These are phyloP conservation scores for Alternaria sp. DNA, from an alignment of 2,329 filamentous ascomycete species.

Conservation along the genomic window DNA sequence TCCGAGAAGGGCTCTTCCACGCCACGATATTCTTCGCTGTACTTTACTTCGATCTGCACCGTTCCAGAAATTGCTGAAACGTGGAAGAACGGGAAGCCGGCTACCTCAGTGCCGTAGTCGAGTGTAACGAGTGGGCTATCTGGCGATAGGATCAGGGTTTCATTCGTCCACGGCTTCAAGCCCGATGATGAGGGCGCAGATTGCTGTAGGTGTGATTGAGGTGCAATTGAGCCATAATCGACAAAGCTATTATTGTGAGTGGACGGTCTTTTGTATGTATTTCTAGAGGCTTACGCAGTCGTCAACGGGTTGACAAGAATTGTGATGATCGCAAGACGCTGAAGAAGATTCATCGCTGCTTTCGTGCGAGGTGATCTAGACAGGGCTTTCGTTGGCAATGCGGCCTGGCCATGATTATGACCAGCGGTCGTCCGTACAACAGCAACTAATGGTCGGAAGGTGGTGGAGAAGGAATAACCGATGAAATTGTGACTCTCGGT, in stretches of 20 bases:
- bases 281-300: background rate
- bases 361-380: background rate
- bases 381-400: background rate
- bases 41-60: constrained; percentile 1
- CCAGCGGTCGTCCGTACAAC: background rate
- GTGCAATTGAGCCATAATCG: background rate
- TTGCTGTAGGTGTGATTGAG: background rate
- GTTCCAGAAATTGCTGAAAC: background rate
- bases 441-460: background rate
- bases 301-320: background rate
- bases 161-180: background rate
- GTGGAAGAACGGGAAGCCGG: constrained; percentile 20
- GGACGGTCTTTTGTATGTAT: background rate
- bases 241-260: background rate
- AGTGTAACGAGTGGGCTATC: constrained; percentile 7
- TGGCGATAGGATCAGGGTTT: constrained; percentile 5
- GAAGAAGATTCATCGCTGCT: background rate
- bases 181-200: background rate
- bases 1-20: constrained; percentile 7
- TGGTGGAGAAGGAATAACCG: background rate
- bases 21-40: background rate
- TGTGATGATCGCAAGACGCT: background rate
- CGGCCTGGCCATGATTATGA: background rate
- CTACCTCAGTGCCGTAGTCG: constrained; percentile 25
- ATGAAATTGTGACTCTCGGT: background rate